Evolutionary conservation across 495 filamentous ascomycete genomes (phyloP).

Genomic region (Neurospora tetrasperma): DNA sequence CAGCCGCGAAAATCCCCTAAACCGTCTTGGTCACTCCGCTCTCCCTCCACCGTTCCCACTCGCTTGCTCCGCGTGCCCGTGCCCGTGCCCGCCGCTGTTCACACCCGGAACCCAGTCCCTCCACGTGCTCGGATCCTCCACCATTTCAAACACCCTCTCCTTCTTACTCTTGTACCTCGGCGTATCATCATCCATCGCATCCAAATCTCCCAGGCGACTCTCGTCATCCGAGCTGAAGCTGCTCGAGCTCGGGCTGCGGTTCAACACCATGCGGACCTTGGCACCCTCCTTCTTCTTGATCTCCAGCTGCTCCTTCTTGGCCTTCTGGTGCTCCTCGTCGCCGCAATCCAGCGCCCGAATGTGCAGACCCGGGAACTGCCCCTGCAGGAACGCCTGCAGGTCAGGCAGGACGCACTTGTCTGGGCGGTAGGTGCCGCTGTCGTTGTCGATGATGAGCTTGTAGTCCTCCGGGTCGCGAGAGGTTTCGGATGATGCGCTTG

Average conservation of each 20-base stretch:
- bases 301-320: slow-evolving; percentile 38
- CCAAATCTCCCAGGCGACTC: slow-evolving; percentile 55
- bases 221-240: slow-evolving; percentile 67
- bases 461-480: slow-evolving; percentile 55
- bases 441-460: slow-evolving; percentile 89
- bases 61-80: background rate
- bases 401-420: slow-evolving; percentile 61
- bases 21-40: background rate
- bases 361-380: slow-evolving; percentile 63
- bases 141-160: slow-evolving; percentile 34
- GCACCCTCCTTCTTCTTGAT: slow-evolving; percentile 52
- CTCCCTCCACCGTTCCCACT: background rate
- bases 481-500: slow-evolving; percentile 18
- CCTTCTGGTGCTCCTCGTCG: slow-evolving; percentile 48
- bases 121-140: slow-evolving; percentile 27
- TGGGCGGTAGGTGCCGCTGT: slow-evolving; percentile 86
- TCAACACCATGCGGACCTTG: slow-evolving; percentile 55
- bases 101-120: slow-evolving; percentile 15
- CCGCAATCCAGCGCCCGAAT: slow-evolving; percentile 64
- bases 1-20: background rate
- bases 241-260: slow-evolving; percentile 40
- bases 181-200: slow-evolving; percentile 8
- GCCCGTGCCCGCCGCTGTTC: background rate
- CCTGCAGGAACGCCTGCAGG: slow-evolving; percentile 55
- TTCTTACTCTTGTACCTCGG: slow-evolving; percentile 29